Conservation (phyloP, 768 basidiomycete species). For the Leucosporidium yakuticum region DNA sequence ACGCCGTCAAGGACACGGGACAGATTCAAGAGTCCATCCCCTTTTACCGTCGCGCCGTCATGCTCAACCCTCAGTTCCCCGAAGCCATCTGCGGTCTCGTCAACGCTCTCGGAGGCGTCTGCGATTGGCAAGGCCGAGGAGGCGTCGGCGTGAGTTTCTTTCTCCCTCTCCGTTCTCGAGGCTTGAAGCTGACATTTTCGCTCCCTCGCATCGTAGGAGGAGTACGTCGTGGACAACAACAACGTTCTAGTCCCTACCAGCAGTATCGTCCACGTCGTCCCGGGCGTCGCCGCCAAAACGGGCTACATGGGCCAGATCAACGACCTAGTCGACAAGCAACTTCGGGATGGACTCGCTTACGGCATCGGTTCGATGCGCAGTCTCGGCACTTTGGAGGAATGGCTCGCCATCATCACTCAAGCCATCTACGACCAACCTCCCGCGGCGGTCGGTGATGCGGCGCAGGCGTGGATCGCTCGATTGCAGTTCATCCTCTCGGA, state of each 20-base stretch:
- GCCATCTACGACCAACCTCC: conserved; percentile 37
- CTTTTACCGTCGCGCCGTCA: conserved; percentile 50
- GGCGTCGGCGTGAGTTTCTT: conserved; percentile 38
- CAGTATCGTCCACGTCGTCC: too few species aligned
- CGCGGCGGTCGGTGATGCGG: background rate
- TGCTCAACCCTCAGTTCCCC: conserved; percentile 48
- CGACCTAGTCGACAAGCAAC: conserved; percentile 29
- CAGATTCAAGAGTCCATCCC: conserved; percentile 48
- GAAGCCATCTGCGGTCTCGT: conserved; percentile 53
- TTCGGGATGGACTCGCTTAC: conserved; percentile 35
- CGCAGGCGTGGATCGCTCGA: background rate
- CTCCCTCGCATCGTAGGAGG: conserved; percentile 5
- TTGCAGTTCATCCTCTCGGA: conserved; percentile 36
- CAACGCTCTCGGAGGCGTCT: conserved; percentile 50
- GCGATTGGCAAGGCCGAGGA: conserved; percentile 49
- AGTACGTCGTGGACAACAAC: conserved; percentile 22
- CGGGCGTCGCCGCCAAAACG: background rate
- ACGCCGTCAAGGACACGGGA: conserved; percentile 52
- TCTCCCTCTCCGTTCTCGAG: background rate
- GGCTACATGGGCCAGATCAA: conserved; percentile 34
- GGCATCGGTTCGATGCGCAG: conserved; percentile 41
- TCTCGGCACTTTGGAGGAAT: conserved; percentile 42
- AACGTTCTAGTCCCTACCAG: background rate
- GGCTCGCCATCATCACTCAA: conserved; percentile 42
- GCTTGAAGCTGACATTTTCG: background rate